A percentile compares a stretch with the other conserved stretches of the same genome.
Evolutionary conservation across 352 stramenopile species (phyloP).

Genomic region (Phytopythium sindhum): DNA sequence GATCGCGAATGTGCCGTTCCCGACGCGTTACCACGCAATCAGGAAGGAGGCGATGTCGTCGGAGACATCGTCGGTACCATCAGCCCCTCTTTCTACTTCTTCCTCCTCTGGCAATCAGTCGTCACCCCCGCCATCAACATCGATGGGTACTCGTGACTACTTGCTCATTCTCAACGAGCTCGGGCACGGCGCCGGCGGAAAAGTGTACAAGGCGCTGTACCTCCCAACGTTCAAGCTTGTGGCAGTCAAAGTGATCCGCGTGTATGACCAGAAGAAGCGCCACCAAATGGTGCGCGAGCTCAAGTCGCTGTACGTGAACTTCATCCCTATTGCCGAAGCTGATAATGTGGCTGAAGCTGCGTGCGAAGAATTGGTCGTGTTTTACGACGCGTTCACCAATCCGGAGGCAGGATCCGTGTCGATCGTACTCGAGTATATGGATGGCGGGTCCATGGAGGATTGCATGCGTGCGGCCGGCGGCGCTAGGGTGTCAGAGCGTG

Average conservation of each 20-base stretch:
- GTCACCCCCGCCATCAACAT: constrained; percentile 9
- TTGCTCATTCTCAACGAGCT: constrained; percentile 69
- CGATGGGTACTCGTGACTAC: constrained; percentile 58
- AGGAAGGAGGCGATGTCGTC: neutral
- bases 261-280: constrained; percentile 87
- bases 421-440: constrained; percentile 95
- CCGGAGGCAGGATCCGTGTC: constrained; percentile 80
- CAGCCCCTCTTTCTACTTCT: constrained; percentile 5
- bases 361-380: constrained; percentile 83
- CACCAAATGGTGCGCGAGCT: constrained; percentile 88
- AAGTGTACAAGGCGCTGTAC: constrained; percentile 89
- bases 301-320: constrained; percentile 83
- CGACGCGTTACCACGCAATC: constrained; percentile 10
- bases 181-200: constrained; percentile 80
- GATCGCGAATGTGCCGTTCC: constrained; percentile 68
- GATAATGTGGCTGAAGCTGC: constrained; percentile 27
- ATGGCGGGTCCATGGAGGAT: constrained; percentile 87
- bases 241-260: constrained; percentile 86
- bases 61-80: constrained; percentile 1
- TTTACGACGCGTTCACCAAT: constrained; percentile 93
- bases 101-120: neutral
- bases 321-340: constrained; percentile 57
- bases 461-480: constrained; percentile 39
- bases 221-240: constrained; percentile 87
- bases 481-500: constrained; percentile 49